Percentiles rank a stretch among this genome's conserved stretches.
Conservation (phyloP, 2,329 filamentous ascomycete species). For the Penicillium sp. region DNA sequence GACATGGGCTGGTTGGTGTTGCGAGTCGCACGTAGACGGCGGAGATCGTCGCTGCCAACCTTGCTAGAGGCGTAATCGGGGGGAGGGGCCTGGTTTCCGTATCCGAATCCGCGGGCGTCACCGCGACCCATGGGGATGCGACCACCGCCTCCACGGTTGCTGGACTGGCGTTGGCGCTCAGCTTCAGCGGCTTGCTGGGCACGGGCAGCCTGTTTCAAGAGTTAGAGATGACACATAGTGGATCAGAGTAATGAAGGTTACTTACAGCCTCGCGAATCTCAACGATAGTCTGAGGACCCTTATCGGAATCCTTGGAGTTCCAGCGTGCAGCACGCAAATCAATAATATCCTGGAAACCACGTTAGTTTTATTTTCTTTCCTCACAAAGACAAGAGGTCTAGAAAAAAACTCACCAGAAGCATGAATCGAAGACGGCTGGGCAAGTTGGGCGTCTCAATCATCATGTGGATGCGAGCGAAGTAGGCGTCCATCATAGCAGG, state of each 20-base stretch:
- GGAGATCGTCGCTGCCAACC: slow-evolving; percentile 86
- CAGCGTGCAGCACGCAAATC: slow-evolving; percentile 77
- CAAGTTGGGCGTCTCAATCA: slow-evolving; percentile 75
- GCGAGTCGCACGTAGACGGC: slow-evolving; percentile 66
- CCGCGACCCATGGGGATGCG: slow-evolving; percentile 75
- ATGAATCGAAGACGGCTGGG: slow-evolving; percentile 91
- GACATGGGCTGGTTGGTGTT: slow-evolving; percentile 61
- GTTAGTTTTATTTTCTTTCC: slow-evolving; percentile 2
- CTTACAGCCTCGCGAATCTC: slow-evolving; percentile 80
- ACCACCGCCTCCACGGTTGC: slow-evolving; percentile 61
- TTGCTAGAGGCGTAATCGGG: slow-evolving; percentile 71
- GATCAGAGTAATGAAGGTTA: slow-evolving; percentile 8
- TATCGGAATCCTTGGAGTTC: slow-evolving; percentile 83
- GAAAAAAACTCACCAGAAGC: slow-evolving; percentile 63
- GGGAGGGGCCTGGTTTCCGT: slow-evolving; percentile 65
- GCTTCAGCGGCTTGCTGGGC: slow-evolving; percentile 78
- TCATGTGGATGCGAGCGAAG: slow-evolving; percentile 81
- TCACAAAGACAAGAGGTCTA: background rate
- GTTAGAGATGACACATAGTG: slow-evolving; percentile 10
- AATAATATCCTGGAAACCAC: slow-evolving; percentile 62
- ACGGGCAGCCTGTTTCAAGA: slow-evolving; percentile 56
- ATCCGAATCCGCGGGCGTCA: slow-evolving; percentile 79
- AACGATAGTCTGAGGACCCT: slow-evolving; percentile 94
- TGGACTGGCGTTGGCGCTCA: slow-evolving; percentile 53
- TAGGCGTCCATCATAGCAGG: slow-evolving; percentile 86